Evolutionary conservation across 2,329 filamentous ascomycete species (phyloP), one percentile per base, ranked within the genome.

Genomic region (Westerdykella ornata): DNA sequence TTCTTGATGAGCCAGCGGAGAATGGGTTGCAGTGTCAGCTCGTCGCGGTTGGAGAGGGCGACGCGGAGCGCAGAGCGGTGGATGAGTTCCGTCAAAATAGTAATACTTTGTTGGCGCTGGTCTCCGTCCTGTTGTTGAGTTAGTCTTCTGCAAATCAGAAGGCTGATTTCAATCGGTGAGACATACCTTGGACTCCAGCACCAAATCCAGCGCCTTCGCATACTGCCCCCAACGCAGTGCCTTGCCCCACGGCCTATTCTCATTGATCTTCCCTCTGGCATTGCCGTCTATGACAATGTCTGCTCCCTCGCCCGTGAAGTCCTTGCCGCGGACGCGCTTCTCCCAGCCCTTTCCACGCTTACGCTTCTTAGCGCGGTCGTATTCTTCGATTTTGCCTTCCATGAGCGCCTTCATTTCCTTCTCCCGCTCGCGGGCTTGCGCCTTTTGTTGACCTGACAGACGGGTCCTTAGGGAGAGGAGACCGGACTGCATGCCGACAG

Each of bases 401-500:
- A 94, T 68, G 42, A 94, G 72, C 2, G 88, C 84, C 49, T 85
- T 73, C 87, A 94, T 94, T 66, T 87, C 86, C 70, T 84, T 86
- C 60, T 85, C 82, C 38, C 84, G 80, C 65, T 90, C 85, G 18
- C 78, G 75, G 54, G 87, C 84, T 48, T 80, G 81, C 17, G 80
- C 74, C 41, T 90, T 90, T 56, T 94, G 85, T 40, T 85, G 75
- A 4, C 88, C 88, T 0, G 85, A 88, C 11, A 94, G 76, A n/a
- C 88, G 81, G 1, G 90, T 97, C 60, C 85, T 84, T 56, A 97
- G 77, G 19, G 86, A 94, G 9, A 98, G 75, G n/a, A 95, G 78
- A 35, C 92, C 92, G 2, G 86, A 94, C 57, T 92, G 84, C 82
- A 97, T 90, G 63, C 90, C 92, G 1, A 98, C 92, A 4, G 85